Evolutionary conservation across 306 rosid species (phyloP), one percentile per base, ranked within the genome.

Genomic region (Malus fusca): DNA sequence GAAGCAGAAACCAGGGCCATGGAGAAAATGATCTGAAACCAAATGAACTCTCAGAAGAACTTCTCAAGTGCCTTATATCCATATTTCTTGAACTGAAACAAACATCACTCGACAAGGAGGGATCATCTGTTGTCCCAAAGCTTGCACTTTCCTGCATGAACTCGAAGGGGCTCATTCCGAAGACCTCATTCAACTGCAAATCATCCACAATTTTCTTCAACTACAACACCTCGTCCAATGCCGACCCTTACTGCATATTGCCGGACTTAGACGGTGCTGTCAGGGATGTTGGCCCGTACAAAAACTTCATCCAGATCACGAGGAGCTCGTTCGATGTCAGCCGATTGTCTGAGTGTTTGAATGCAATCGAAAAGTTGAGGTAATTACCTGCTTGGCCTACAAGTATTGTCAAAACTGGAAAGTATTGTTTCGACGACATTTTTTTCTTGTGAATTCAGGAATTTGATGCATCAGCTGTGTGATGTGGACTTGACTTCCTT

Each of bases 1-100:
- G 86, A 78, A 81, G 75, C 37, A 67, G 77, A 78, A 85, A 85
- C 43, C 89, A 83, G 37, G 69, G 73, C 53, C 68, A 75, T 18
- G 26, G 76, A 43, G 81, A 77, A 23, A 13, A 55, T 30, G 33
- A 31, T 31, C 85, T 73, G 84, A 86, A 86, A 69, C 92, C 98
- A 79, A 95, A 95, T 83, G 90, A 86, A 80, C 70, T 95, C 68
- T 95, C 98, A 30, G 98, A 95, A 83, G 88, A 88, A 74, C 73
- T 95, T 40, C 81, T 92, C 5, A 89, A 87, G 71, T 88, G 97
- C 78, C 81, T 92, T 35, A 84, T 88, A 28, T 73, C 84, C 77
- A 88, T 92, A 83, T 92, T 90, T 81, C 89, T 92, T 14, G 96
- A 92, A 73, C 78, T 95, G 79, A 90, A 95, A 82, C 85, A 68